A percentile compares a stretch with the other conserved stretches of the same genome.
Evolutionary conservation across 225 moss, liverwort and hornwort species (phyloP).

Genomic region (Bryoerythrophyllum caledonicum): DNA sequence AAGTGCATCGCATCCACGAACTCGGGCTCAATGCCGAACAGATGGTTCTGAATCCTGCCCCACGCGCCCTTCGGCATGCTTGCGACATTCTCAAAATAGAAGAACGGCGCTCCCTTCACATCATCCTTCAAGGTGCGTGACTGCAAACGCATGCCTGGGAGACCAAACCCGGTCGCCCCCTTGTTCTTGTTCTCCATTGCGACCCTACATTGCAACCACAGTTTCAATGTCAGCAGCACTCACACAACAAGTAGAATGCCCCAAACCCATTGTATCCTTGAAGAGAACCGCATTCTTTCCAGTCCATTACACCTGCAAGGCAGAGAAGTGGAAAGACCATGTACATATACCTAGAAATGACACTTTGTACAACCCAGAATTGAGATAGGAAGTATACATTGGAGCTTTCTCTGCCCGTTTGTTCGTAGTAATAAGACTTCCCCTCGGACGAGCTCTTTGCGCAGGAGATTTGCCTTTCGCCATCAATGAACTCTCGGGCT

Average conservation of each 20-base stretch:
- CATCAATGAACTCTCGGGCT: slow-evolving; percentile 9
- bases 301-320: not conserved
- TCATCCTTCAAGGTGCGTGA: slow-evolving; percentile 48
- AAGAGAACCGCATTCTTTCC: not conserved
- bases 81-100: slow-evolving; percentile 87
- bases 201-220: slow-evolving; percentile 17
- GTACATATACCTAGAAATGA: not conserved
- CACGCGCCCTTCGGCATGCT: slow-evolving; percentile 64
- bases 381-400: slow-evolving; percentile 16
- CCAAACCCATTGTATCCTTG: not conserved
- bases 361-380: not conserved
- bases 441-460: slow-evolving; percentile 19
- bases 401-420: not conserved
- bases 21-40: slow-evolving; percentile 65
- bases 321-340: not conserved
- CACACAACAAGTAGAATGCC: not conserved
- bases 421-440: slow-evolving; percentile 2
- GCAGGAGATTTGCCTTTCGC: slow-evolving; percentile 22
- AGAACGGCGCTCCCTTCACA: slow-evolving; percentile 61
- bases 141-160: slow-evolving; percentile 50
- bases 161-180: slow-evolving; percentile 53
- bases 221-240: slow-evolving; percentile 5
- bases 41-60: slow-evolving; percentile 59
- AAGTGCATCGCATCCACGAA: slow-evolving; percentile 73
- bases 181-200: not conserved